These are phyloP conservation scores for Puccinia brachypodii DNA, from an alignment of 1,284 basidiomycete species.

Conservation along the genomic window DNA sequence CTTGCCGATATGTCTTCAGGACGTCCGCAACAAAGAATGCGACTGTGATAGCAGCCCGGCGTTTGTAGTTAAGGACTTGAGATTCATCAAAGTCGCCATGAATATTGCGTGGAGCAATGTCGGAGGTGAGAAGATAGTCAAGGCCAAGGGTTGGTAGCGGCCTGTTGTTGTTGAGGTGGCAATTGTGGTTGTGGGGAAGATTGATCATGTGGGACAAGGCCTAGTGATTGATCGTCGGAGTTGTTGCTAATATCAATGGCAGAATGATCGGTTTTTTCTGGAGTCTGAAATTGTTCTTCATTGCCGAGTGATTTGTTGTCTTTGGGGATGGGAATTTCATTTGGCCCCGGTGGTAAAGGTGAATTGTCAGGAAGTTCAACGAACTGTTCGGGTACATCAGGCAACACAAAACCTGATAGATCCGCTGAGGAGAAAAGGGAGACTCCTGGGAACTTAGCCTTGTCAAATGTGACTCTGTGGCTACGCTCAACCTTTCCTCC, in stretches of 20 bases:
- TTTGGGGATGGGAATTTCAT: too few relatives aligned
- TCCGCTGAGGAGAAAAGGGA: not conserved
- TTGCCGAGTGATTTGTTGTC: too few relatives aligned
- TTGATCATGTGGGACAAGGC: too few relatives aligned
- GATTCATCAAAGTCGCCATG: not conserved
- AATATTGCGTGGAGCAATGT: not conserved
- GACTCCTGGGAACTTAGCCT: not conserved
- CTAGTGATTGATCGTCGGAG: too few relatives aligned
- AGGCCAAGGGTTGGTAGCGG: not conserved
- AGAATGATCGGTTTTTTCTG: too few relatives aligned
- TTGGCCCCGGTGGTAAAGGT: not conserved
- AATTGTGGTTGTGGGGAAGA: too few relatives aligned
- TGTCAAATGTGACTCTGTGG: constrained; percentile 15
- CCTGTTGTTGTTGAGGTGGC: not conserved
- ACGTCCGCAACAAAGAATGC: not conserved
- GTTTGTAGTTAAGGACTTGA: not conserved
- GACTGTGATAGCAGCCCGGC: not conserved
- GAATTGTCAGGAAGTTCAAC: not conserved
- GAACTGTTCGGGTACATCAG: not conserved
- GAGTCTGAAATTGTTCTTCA: too few relatives aligned
- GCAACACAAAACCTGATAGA: not conserved
- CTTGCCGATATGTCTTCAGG: not conserved
- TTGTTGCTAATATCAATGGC: too few relatives aligned
- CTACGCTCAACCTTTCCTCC: not conserved
- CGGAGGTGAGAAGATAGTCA: not conserved